These are phyloP conservation scores for Beauveria rudraprayagi DNA, from an alignment of 2,329 filamentous ascomycete genomes.

Conservation along the genomic window DNA sequence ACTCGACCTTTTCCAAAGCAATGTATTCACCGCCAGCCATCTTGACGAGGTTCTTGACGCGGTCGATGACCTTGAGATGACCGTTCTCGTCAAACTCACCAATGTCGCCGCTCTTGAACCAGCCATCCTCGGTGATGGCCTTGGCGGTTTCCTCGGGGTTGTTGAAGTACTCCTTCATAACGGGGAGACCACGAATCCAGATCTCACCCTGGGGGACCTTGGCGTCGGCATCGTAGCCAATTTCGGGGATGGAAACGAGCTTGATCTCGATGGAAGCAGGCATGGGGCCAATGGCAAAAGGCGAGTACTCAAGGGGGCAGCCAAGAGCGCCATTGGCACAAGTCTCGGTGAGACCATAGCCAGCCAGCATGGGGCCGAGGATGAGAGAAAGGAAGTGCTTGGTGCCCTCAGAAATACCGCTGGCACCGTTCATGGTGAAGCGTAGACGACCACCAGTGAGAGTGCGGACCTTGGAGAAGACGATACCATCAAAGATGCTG, in stretches of 20 bases:
- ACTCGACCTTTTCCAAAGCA: conserved; percentile 90
- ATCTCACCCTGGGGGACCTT: conserved; percentile 86
- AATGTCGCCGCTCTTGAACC: conserved; percentile 97
- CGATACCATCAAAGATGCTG: conserved; percentile 65
- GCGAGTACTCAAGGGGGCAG: conserved; percentile 78
- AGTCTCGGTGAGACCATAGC: conserved; percentile 93
- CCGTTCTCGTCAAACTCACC: conserved; percentile 78
- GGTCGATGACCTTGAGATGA: conserved; percentile 81
- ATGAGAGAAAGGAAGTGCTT: conserved; percentile 86
- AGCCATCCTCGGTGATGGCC: conserved; percentile 72
- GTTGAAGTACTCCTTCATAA: conserved; percentile 73
- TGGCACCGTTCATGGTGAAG: conserved; percentile 90
- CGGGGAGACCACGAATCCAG: conserved; percentile 70
- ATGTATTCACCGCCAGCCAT: conserved; percentile 94
- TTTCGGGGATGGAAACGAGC: conserved; percentile 80
- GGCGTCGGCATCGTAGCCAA: conserved; percentile 72
- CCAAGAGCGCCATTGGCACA: conserved; percentile 74
- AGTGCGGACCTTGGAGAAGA: conserved; percentile 88
- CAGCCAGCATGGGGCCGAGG: conserved; percentile 86
- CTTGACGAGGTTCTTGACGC: conserved; percentile 98
- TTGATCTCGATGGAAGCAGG: conserved; percentile 77
- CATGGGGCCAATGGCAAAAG: conserved; percentile 67
- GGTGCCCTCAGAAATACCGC: conserved; percentile 80
- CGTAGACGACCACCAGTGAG: conserved; percentile 82
- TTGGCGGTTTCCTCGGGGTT: conserved; percentile 79